A percentile compares a stretch with the other conserved stretches of the same genome.
Evolutionary conservation across 176 grass and related monocot species (phyloP).

Genomic region (Phoenix roebelenii): DNA sequence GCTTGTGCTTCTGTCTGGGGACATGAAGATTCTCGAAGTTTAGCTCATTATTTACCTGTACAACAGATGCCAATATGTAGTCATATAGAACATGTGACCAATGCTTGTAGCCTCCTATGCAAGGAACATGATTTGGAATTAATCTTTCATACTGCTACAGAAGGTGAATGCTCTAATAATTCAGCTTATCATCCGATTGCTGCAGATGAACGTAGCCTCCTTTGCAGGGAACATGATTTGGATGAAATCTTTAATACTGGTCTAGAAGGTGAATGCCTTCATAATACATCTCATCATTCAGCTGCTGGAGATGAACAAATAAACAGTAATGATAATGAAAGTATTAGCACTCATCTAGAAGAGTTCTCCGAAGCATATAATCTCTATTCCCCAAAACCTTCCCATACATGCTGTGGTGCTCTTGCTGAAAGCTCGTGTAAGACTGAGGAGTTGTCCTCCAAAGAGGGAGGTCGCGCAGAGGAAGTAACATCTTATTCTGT

Average conservation of each 20-base stretch:
- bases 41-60: neutral
- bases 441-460: neutral
- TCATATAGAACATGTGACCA: constrained; percentile 4
- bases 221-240: constrained; percentile 30
- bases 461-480: neutral
- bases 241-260: constrained; percentile 23
- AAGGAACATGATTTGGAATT: constrained; percentile 31
- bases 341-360: neutral
- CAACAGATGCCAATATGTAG: constrained; percentile 9
- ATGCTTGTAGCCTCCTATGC: constrained; percentile 20
- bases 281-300: constrained; percentile 21
- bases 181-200: constrained; percentile 20
- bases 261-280: constrained; percentile 14
- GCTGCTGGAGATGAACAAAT: constrained; percentile 4
- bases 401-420: neutral
- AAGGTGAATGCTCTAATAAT: constrained; percentile 17
- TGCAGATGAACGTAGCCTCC: constrained; percentile 10
- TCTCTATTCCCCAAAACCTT: neutral
- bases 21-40: constrained; percentile 9
- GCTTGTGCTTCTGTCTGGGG: neutral
- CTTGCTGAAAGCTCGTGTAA: neutral
- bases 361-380: neutral
- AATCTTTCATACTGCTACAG: constrained; percentile 17
- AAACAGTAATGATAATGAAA: constrained; percentile 7
- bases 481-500: neutral